Percentiles rank a stretch among this genome's conserved stretches.
phyloP scores from a whole-genome alignment of 306 rosid genomes.

The Arachis stenosperma region DNA sequence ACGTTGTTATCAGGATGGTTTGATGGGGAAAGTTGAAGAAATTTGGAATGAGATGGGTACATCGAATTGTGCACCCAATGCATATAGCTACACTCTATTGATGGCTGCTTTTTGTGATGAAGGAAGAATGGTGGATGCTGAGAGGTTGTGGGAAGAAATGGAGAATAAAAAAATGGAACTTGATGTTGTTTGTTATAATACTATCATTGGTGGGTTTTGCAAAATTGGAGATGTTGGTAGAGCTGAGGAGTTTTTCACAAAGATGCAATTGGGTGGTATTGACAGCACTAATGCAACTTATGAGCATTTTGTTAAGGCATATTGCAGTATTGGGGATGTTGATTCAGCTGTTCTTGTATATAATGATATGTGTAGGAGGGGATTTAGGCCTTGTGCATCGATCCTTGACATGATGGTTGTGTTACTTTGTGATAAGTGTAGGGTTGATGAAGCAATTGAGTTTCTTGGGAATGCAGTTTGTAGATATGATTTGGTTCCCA shows the following conservation, averaged over 20 bases:
- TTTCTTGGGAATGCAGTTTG: slow-evolving; percentile 50
- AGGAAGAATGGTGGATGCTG: slow-evolving; percentile 55
- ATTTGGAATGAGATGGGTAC: slow-evolving; percentile 65
- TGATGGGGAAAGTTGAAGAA: slow-evolving; percentile 51
- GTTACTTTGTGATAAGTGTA: slow-evolving; percentile 53
- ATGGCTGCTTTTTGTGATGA: slow-evolving; percentile 71
- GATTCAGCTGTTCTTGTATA: slow-evolving; percentile 67
- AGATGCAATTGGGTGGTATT: slow-evolving; percentile 65
- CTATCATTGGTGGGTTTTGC: slow-evolving; percentile 84
- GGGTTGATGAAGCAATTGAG: slow-evolving; percentile 57
- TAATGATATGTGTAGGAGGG: slow-evolving; percentile 68
- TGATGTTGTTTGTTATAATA: slow-evolving; percentile 69
- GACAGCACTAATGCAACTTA: slow-evolving; percentile 58
- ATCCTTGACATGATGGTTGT: slow-evolving; percentile 51
- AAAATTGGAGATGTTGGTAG: slow-evolving; percentile 58
- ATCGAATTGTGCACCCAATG: slow-evolving; percentile 51
- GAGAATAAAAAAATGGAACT: slow-evolving; percentile 49
- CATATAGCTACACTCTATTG: slow-evolving; percentile 61
- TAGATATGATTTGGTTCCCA: slow-evolving; percentile 49
- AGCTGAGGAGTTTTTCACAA: slow-evolving; percentile 69
- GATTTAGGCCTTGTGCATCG: slow-evolving; percentile 53
- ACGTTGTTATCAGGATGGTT: slow-evolving; percentile 63
- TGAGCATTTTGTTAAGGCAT: slow-evolving; percentile 69
- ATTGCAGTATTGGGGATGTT: slow-evolving; percentile 56
- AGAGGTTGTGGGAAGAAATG: slow-evolving; percentile 69